Evolutionary conservation across 352 stramenopile genomes (phyloP).

Genomic region (Phytophthora palmivora): DNA sequence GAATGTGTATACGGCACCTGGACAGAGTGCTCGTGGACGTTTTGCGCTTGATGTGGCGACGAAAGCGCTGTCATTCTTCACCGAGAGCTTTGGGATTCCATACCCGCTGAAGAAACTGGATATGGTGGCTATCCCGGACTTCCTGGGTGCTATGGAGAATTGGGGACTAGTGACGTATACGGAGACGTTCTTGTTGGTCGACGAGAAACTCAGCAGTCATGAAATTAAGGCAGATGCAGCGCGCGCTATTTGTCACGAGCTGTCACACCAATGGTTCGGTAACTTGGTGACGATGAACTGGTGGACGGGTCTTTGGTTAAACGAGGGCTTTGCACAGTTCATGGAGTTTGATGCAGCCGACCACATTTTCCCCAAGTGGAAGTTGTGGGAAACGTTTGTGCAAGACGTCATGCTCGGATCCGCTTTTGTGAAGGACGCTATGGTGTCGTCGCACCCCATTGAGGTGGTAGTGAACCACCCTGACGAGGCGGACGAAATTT

Average conservation of each 20-base stretch:
- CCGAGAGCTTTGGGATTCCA: conserved; percentile 71
- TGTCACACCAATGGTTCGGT: conserved; percentile 97
- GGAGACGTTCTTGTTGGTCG: conserved; percentile 92
- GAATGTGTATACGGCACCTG: conserved; percentile 95
- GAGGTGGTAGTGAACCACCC: conserved; percentile 94
- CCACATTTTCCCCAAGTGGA: conserved; percentile 94
- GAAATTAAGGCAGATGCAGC: conserved; percentile 81
- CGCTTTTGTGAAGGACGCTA: conserved; percentile 93
- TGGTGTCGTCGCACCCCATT: conserved; percentile 93
- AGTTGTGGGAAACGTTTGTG: conserved; percentile 96
- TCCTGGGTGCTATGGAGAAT: conserved; percentile 96
- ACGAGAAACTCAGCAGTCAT: conserved; percentile 66
- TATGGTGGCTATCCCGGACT: conserved; percentile 97
- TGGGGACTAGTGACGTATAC: conserved; percentile 97
- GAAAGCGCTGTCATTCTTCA: conserved; percentile 77
- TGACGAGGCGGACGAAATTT: conserved; percentile 98
- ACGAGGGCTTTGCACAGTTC: conserved; percentile 98
- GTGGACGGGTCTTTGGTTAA: conserved; percentile 96
- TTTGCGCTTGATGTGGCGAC: conserved; percentile 90
- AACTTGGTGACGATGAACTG: conserved; percentile 99
- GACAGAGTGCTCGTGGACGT: conserved; percentile 87
- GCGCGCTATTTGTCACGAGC: conserved; percentile 96
- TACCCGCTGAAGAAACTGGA: conserved; percentile 99
- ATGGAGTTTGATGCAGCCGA: conserved; percentile 96
- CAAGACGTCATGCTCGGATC: conserved; percentile 67